phyloP scores from a whole-genome alignment of 352 stramenopile genomes.

The Globisporangium rhizosaccharum region DNA sequence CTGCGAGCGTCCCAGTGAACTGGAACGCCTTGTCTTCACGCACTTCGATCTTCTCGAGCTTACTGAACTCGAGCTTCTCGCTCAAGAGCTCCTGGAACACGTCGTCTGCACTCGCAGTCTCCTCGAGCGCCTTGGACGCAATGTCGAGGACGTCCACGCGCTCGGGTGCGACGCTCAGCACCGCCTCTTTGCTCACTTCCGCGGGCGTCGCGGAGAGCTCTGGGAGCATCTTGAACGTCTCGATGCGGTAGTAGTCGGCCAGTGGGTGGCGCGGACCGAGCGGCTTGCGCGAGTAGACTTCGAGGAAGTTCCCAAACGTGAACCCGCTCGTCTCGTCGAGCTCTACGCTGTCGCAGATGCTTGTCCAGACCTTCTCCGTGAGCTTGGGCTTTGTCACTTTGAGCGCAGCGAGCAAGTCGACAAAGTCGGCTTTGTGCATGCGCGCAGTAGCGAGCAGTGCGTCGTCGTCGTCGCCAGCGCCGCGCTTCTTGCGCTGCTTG shows the following conservation, averaged over 20 bases:
- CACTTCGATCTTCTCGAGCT: conserved; percentile 32
- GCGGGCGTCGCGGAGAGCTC: conserved; percentile 23
- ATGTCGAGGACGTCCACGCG: conserved; percentile 46
- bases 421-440: conserved; percentile 39
- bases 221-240: conserved; percentile 50
- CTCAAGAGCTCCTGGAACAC: conserved; percentile 39
- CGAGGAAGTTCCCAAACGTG: conserved; percentile 28
- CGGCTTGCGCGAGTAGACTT: conserved; percentile 30
- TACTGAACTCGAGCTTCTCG: conserved; percentile 43
- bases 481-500: conserved; percentile 26
- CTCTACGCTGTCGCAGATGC: conserved; percentile 32
- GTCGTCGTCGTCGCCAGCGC: not conserved
- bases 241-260: conserved; percentile 49
- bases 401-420: conserved; percentile 29
- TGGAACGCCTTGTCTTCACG: conserved; percentile 14
- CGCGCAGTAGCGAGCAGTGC: not conserved
- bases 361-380: conserved; percentile 30
- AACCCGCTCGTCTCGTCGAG: conserved; percentile 31
- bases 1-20: conserved; percentile 24
- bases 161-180: conserved; percentile 38
- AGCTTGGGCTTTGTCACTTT: conserved; percentile 38
- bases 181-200: conserved; percentile 37
- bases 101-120: conserved; percentile 40
- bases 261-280: conserved; percentile 38
- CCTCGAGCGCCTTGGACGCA: conserved; percentile 32